A percentile compares a stretch with the other conserved stretches of the same genome.
phyloP scores from a whole-genome alignment of 2,329 filamentous ascomycete genomes.

The Byssothecium circinans region DNA sequence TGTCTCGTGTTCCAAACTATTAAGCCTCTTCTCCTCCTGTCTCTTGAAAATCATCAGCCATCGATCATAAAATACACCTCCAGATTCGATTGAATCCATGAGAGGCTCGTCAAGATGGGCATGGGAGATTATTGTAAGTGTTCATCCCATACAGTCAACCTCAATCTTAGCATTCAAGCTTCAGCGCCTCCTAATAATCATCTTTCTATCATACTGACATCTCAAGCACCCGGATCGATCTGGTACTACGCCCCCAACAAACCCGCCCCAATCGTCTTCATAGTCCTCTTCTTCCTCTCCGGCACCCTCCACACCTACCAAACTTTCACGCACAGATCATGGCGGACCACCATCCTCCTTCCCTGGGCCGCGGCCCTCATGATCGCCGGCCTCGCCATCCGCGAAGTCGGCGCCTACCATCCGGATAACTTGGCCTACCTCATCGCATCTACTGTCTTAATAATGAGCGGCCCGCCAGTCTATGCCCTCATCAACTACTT shows the following conservation, averaged over 20 bases:
- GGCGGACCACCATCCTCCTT: conserved; percentile 58
- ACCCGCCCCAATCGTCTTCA: conserved; percentile 57
- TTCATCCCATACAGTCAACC: no score
- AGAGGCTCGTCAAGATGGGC: conserved; percentile 22
- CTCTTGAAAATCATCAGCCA: no score
- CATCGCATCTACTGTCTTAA: conserved; percentile 46
- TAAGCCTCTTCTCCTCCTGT: background rate
- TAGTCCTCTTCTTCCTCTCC: conserved; percentile 52
- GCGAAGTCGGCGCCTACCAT: conserved; percentile 57
- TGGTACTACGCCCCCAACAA: conserved; percentile 58
- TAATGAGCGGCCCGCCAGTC: conserved; percentile 53
- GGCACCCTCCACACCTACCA: conserved; percentile 57
- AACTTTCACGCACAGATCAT: conserved; percentile 58
- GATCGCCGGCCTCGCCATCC: conserved; percentile 57
- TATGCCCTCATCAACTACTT: conserved; percentile 65
- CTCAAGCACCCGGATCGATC: conserved; percentile 31
- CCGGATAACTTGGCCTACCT: conserved; percentile 47
- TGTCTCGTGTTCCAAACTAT: conserved; percentile 8
- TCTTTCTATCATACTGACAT: background rate
- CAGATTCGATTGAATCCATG: no score
- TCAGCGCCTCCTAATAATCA: background rate
- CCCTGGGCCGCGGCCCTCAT: conserved; percentile 59
- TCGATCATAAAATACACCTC: no score
- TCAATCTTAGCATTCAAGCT: no score
- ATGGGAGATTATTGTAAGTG: conserved; percentile 35